Conservation (phyloP, 2,329 filamentous ascomycete genomes). For the Drechslerella dactyloides region DNA sequence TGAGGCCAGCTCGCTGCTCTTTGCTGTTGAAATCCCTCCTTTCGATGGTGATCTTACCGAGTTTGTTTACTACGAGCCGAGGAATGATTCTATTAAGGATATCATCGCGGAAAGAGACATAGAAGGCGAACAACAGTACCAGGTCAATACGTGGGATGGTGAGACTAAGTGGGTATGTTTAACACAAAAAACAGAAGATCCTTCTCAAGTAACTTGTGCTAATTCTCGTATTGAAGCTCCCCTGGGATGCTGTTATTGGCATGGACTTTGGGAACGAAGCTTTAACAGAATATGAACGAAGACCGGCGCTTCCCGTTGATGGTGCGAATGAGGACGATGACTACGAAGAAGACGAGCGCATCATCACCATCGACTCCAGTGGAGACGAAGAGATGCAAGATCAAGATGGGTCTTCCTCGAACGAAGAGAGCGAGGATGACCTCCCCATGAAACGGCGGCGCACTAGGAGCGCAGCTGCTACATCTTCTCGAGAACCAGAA, state of each 20-base stretch:
- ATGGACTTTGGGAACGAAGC: conserved; percentile 36
- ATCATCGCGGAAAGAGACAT: conserved; percentile 20
- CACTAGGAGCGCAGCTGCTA: conserved; percentile 13
- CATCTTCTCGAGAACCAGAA: not conserved
- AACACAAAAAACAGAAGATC: not conserved
- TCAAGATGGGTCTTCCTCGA: not conserved
- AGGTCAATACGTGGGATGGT: conserved; percentile 34
- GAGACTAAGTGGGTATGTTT: conserved; percentile 32
- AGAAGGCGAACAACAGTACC: conserved; percentile 28
- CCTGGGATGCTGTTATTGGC: conserved; percentile 39
- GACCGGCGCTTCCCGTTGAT: conserved; percentile 3
- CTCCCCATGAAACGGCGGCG: conserved; percentile 13
- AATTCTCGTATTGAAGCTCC: conserved; percentile 19
- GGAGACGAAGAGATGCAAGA: not conserved
- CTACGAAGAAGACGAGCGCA: conserved; percentile 6
- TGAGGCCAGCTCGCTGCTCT: not conserved
- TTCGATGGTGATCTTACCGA: conserved; percentile 25
- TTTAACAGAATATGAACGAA: conserved; percentile 29
- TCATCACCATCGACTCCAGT: conserved; percentile 3
- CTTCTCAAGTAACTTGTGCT: conserved; percentile 9
- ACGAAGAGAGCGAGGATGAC: conserved; percentile 22
- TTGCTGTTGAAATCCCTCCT: conserved; percentile 32
- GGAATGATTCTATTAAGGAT: conserved; percentile 24
- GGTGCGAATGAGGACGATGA: conserved; percentile 15
- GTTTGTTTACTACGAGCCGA: conserved; percentile 16